These are phyloP conservation scores for Stephanodiscus minutulus DNA, from an alignment of 108 stramenopile species.

Conservation along the genomic window DNA sequence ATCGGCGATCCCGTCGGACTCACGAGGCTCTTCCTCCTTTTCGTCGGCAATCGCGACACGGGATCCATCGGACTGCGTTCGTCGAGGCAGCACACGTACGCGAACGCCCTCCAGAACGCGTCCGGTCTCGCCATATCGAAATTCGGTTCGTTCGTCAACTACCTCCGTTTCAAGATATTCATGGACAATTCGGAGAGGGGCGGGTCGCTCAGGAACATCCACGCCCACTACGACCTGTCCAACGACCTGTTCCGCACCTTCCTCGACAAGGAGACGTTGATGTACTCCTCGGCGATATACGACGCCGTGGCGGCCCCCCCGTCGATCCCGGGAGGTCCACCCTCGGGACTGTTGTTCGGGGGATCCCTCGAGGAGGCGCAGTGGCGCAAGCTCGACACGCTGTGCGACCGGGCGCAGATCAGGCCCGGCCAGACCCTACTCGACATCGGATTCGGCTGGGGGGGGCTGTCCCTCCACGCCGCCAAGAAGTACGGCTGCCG, in stretches of 20 bases:
- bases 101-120: slow-evolving; percentile 71
- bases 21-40: slow-evolving; percentile 77
- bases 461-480: slow-evolving; percentile 89
- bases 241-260: slow-evolving; percentile 92
- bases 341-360: slow-evolving; percentile 58
- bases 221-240: slow-evolving; percentile 95
- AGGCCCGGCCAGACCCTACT: slow-evolving; percentile 80
- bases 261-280: slow-evolving; percentile 86
- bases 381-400: slow-evolving; percentile 92
- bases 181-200: slow-evolving; percentile 95
- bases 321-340: slow-evolving; percentile 22
- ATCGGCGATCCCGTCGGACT: slow-evolving; percentile 86
- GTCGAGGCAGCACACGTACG: slow-evolving; percentile 53
- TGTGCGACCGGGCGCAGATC: slow-evolving; percentile 79
- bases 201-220: slow-evolving; percentile 87
- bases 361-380: slow-evolving; percentile 92
- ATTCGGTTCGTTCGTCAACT: slow-evolving; percentile 86
- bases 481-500: slow-evolving; percentile 90
- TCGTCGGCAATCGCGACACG: slow-evolving; percentile 86
- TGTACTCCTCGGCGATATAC: slow-evolving; percentile 94
- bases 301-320: slow-evolving; percentile 65
- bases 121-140: slow-evolving; percentile 79
- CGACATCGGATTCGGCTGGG: slow-evolving; percentile 98
- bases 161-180: slow-evolving; percentile 79
- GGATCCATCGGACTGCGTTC: slow-evolving; percentile 51